A percentile compares a stretch with the other conserved stretches of the same genome.
Evolutionary conservation across 306 rosid genomes (phyloP).

Genomic region (Sindora glabra): DNA sequence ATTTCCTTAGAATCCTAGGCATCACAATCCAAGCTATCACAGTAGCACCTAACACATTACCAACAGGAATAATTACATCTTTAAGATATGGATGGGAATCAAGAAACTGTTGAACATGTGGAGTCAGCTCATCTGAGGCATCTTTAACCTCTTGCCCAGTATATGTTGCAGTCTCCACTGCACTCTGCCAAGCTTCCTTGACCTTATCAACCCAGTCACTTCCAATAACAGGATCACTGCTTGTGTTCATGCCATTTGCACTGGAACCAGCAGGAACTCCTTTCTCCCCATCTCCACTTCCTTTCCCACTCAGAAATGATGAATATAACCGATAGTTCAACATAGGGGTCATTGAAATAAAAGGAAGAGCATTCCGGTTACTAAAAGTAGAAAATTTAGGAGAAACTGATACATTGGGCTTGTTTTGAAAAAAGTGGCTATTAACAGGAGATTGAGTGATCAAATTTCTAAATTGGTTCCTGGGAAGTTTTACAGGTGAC

Average conservation of each 20-base stretch:
- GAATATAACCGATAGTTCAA: constrained; percentile 38
- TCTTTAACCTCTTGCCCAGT: constrained; percentile 59
- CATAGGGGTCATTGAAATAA: constrained; percentile 7
- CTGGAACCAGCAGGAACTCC: constrained; percentile 45
- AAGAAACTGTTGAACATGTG: constrained; percentile 52
- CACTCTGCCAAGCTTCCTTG: constrained; percentile 55
- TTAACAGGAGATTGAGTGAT: constrained; percentile 14
- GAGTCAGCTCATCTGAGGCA: constrained; percentile 51
- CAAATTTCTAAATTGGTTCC: constrained; percentile 3
- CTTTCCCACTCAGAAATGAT: constrained; percentile 34
- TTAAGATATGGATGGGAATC: constrained; percentile 66
- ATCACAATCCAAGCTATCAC: constrained; percentile 76
- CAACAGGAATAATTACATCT: constrained; percentile 52
- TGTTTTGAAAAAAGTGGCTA: constrained; percentile 2
- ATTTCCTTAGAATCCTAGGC: constrained; percentile 73
- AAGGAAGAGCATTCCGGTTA: constrained; percentile 21
- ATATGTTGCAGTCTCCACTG: constrained; percentile 42
- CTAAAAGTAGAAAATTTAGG: constrained; percentile 17
- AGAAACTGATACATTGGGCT: constrained; percentile 18
- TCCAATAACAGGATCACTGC: constrained; percentile 22
- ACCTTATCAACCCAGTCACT: constrained; percentile 52
- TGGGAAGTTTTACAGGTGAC: not conserved
- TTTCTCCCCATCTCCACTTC: constrained; percentile 23
- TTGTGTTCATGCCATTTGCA: constrained; percentile 28
- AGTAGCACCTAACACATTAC: constrained; percentile 53